phyloP scores from a whole-genome alignment of 495 filamentous ascomycete genomes.

The Neurospora pannonica region DNA sequence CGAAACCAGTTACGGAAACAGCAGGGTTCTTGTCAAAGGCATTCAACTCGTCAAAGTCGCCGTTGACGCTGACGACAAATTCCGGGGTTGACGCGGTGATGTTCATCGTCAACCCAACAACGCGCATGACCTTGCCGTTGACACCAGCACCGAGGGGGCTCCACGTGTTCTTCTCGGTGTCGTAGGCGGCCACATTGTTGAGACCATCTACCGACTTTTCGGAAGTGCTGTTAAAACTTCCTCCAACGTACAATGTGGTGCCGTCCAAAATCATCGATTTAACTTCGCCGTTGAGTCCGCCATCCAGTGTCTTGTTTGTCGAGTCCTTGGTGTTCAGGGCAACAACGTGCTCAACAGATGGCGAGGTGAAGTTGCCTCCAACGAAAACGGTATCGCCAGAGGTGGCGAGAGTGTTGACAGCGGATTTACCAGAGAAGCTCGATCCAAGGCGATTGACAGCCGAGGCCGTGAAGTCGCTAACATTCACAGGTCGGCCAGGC shows the following conservation, averaged over 20 bases:
- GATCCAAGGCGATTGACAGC: constrained; percentile 64
- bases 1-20: constrained; percentile 63
- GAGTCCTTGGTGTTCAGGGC: constrained; percentile 54
- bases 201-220: constrained; percentile 51
- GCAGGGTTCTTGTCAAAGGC: constrained; percentile 53
- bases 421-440: constrained; percentile 52
- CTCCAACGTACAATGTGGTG: constrained; percentile 69
- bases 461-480: constrained; percentile 58
- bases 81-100: constrained; percentile 61
- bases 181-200: constrained; percentile 66
- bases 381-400: constrained; percentile 57
- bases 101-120: constrained; percentile 75
- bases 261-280: constrained; percentile 55
- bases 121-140: constrained; percentile 62
- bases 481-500: constrained; percentile 50
- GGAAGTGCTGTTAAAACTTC: constrained; percentile 70
- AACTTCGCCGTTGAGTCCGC: constrained; percentile 77
- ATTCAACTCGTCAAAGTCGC: constrained; percentile 64
- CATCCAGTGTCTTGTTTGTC: constrained; percentile 49
- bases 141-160: constrained; percentile 74
- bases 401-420: constrained; percentile 52
- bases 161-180: constrained; percentile 61
- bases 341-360: constrained; percentile 62
- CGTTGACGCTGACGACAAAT: constrained; percentile 67
- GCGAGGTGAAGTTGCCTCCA: constrained; percentile 74